Base-by-base conservation (phyloP, 1,139 yeast species). In the Debaryomyces subglobosus region DNA sequence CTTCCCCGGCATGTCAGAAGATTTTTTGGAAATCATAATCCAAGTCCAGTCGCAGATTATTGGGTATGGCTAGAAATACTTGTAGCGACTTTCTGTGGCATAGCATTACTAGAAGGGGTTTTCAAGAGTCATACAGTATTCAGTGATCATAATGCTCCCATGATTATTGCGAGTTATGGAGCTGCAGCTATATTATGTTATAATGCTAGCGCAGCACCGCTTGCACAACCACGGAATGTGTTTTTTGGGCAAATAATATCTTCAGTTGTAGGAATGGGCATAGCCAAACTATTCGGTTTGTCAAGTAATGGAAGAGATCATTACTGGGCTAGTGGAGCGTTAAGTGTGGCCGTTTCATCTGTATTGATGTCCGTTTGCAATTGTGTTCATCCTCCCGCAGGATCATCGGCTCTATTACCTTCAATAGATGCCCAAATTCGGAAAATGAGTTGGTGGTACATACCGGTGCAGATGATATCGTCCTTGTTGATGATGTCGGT, bases 361-460 rank as follows among this genome's bases (percentile, higher is more conserved):
- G 82, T 80, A 8, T 64, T 69, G 12, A 84, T 85, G 89, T 66
- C 80, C n/a, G 56, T 84, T 0, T 63, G 75, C 6, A 82, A 82
- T 55, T 78, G 85, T 49, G 79, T 84, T 1, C 91, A 85, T 63
- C 91, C 91, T 0, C 91, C 91, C 0, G 86, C 87, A 0, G 91
- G 91, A 1, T 90, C 91, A 1, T 78, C 86, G 10, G 89, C 91
- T 0, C 61, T 85, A 24, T 64, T 85, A 7, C 89, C 90, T 0
- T 68, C 79, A 7, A 60, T 80, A 0, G 86, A 82, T 50, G 77
- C 63, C 0, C 58, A 62, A 5, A 69, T 83, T 5, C 62, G 81
- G 5, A 53, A 46, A 1, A 73, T 85, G 77, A 79, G 90, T 44
- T 85, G 91, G 91, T 82, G 86, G 82, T 84, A 78, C 58, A 55